phyloP scores from a whole-genome alignment of 2,329 filamentous ascomycete species.

The Westerdykella sp. region DNA sequence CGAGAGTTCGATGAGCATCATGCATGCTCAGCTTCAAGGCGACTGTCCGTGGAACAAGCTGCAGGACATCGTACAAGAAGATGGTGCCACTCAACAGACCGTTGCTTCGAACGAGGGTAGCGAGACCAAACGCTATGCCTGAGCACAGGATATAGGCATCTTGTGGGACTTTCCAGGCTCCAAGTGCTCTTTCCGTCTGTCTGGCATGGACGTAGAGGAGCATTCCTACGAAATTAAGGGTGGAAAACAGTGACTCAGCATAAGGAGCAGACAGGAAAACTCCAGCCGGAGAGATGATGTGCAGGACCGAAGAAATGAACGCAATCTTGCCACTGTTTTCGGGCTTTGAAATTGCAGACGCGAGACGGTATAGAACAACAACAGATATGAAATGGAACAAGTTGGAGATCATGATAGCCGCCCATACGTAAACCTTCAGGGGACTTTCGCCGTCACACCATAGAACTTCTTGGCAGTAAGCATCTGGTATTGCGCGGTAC shows the following conservation, averaged over 20 bases:
- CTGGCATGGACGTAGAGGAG: slow-evolving; percentile 56
- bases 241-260: slow-evolving; percentile 71
- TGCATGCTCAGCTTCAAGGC: slow-evolving; percentile 29
- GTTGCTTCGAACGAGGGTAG: slow-evolving; percentile 75
- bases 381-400: slow-evolving; percentile 71
- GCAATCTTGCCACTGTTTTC: slow-evolving; percentile 44
- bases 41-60: slow-evolving; percentile 37
- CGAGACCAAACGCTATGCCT: slow-evolving; percentile 63
- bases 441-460: slow-evolving; percentile 3
- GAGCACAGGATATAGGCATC: slow-evolving; percentile 51
- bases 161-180: slow-evolving; percentile 25
- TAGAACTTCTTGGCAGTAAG: slow-evolving; percentile 34
- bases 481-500: slow-evolving; percentile 6
- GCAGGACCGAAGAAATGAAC: slow-evolving; percentile 64
- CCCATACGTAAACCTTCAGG: slow-evolving; percentile 36
- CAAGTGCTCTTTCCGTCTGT: slow-evolving; percentile 13
- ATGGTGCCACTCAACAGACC: slow-evolving; percentile 75
- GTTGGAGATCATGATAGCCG: slow-evolving; percentile 64
- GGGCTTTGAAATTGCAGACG: slow-evolving; percentile 45
- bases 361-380: slow-evolving; percentile 63
- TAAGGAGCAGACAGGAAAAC: slow-evolving; percentile 86
- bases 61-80: slow-evolving; percentile 51
- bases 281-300: slow-evolving; percentile 80
- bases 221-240: slow-evolving; percentile 69
- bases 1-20: slow-evolving; percentile 48